phyloP scores from a whole-genome alignment of 179 eudicot species.

The Gypsophila paniculata region DNA sequence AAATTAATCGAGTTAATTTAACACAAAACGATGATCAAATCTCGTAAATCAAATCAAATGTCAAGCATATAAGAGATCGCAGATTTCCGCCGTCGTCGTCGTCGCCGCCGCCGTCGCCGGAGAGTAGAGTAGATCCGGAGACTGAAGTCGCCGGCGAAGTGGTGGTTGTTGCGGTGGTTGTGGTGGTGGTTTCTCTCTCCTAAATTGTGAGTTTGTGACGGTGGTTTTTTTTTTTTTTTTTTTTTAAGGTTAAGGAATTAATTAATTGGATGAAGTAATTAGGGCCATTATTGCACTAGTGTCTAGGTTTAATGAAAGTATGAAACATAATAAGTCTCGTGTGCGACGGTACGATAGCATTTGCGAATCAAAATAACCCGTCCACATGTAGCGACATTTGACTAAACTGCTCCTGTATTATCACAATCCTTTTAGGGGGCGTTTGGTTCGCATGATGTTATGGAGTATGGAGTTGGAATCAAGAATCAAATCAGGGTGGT shows the following conservation, averaged over 20 bases:
- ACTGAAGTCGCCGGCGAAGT: conserved; percentile 8
- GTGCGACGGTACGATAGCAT: too few species aligned
- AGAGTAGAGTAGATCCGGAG: conserved; percentile 1
- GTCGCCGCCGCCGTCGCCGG: conserved; percentile 11
- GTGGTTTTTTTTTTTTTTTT: too few species aligned
- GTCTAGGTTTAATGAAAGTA: too few species aligned
- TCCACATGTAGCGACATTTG: too few species aligned
- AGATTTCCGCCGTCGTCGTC: background rate
- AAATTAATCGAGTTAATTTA: background rate
- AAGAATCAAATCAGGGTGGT: too few species aligned
- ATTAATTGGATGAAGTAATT: background rate
- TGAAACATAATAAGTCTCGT: too few species aligned
- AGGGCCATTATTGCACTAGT: too few species aligned
- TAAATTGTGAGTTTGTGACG: conserved; percentile 8
- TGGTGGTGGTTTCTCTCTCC: conserved; percentile 10
- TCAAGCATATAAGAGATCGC: conserved; percentile 5
- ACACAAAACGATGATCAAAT: background rate
- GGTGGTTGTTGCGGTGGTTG: background rate
- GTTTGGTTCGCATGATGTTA: too few species aligned
- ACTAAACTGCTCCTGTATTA: too few species aligned
- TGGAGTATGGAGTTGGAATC: too few species aligned
- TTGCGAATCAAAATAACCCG: too few species aligned
- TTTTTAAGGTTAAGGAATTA: background rate
- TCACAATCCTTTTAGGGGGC: too few species aligned
- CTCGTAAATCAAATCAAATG: background rate